A percentile compares a stretch with the other conserved stretches of the same genome.
Evolutionary conservation across 2,329 filamentous ascomycete genomes (phyloP).

Genomic region (Aspergillus bombycis): DNA sequence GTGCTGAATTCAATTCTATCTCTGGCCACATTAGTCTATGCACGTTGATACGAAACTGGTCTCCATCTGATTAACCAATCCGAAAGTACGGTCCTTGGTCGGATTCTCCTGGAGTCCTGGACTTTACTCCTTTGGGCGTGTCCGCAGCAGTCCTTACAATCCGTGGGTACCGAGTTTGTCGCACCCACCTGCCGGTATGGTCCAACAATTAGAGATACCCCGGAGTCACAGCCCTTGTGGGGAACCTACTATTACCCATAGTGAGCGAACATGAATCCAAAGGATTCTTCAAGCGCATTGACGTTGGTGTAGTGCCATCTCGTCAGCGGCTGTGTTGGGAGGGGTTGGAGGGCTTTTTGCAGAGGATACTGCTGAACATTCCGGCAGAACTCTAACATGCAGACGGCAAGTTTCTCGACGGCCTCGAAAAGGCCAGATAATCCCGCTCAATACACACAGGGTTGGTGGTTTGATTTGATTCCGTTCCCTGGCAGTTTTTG

Average conservation of each 20-base stretch:
- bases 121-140: not conserved
- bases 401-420: not conserved
- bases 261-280: not conserved
- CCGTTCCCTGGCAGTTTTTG: not conserved
- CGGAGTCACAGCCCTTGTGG: not conserved
- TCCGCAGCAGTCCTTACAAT: not conserved
- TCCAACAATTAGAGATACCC: not conserved
- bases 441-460: not conserved
- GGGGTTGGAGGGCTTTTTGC: not conserved
- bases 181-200: not conserved
- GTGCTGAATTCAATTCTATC: not conserved
- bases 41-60: not conserved
- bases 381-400: not conserved
- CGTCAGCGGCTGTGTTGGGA: not conserved
- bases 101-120: not conserved
- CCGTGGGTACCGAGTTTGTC: not conserved
- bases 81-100: not conserved
- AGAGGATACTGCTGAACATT: not conserved
- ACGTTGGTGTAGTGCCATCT: not conserved
- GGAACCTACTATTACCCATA: not conserved
- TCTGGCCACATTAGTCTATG: not conserved
- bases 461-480: conserved; percentile 1
- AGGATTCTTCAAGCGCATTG: not conserved
- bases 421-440: not conserved
- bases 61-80: not conserved